A percentile compares a stretch with the other conserved stretches of the same genome.
Evolutionary conservation across 805 yeast species (phyloP).

Genomic region (Alloascoidea africana): DNA sequence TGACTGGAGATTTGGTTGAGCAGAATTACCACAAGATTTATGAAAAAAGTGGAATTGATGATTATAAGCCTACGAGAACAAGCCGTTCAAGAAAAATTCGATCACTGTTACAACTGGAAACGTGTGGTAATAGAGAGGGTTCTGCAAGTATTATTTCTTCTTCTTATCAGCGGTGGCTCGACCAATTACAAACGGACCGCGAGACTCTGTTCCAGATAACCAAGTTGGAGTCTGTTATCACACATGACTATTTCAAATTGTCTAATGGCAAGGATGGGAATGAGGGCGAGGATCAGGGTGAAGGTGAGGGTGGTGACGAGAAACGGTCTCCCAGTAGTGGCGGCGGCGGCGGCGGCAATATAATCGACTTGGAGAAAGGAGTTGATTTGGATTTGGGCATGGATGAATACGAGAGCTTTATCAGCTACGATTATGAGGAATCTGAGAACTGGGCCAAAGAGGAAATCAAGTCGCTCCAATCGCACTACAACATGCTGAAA

Average conservation of each 20-base stretch:
- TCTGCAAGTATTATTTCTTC: neutral
- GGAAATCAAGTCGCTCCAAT: neutral
- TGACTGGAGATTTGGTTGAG: neutral
- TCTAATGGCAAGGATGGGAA: neutral
- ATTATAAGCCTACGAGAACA: constrained; percentile 1
- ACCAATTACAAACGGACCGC: neutral
- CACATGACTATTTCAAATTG: neutral
- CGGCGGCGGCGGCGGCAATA: neutral
- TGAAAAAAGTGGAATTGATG: neutral
- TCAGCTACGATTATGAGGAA: neutral
- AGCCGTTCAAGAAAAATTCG: no score
- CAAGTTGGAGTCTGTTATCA: neutral
- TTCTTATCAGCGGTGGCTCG: neutral
- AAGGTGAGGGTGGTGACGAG: neutral
- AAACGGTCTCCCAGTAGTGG: neutral
- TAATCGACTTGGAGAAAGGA: neutral
- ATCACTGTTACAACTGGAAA: neutral
- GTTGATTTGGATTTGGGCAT: neutral
- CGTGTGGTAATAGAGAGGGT: neutral
- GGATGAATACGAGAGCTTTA: neutral
- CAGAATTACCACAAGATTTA: neutral
- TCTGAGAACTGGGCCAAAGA: neutral
- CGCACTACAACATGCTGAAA: neutral
- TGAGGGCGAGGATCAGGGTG: neutral
- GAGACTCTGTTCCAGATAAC: neutral